These are phyloP conservation scores for Calonectria hongkongensis DNA, from an alignment of 2,329 filamentous ascomycete genomes.

Conservation along the genomic window DNA sequence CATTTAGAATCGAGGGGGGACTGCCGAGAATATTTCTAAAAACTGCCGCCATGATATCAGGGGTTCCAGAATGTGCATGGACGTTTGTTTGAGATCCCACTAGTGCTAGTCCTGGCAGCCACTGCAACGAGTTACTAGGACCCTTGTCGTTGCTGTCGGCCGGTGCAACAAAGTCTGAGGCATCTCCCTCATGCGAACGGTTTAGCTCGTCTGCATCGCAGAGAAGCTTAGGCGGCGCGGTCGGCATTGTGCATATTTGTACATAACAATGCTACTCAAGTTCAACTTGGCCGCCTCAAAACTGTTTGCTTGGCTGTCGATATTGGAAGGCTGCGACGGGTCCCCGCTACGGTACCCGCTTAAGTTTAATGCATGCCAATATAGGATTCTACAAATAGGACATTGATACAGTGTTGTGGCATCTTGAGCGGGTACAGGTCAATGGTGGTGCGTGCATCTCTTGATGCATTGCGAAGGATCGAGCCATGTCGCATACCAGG, in stretches of 20 bases:
- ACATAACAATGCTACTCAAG: neutral
- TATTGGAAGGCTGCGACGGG: neutral
- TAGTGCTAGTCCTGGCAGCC: constrained; percentile 33
- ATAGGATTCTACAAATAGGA: constrained; percentile 10
- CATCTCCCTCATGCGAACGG: neutral
- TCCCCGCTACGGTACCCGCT: neutral
- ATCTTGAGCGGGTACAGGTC: constrained; percentile 13
- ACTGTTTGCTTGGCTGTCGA: neutral
- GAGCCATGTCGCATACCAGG: constrained; percentile 30
- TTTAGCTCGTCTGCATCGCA: constrained; percentile 1
- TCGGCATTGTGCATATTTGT: neutral
- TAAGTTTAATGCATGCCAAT: neutral
- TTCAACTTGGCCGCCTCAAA: neutral
- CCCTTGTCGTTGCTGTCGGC: constrained; percentile 28
- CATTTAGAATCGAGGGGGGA: constrained; percentile 21
- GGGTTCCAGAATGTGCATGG: constrained; percentile 40
- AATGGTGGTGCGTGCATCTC: constrained; percentile 32
- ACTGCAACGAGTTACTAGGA: constrained; percentile 30
- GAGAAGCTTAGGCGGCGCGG: neutral
- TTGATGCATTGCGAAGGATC: constrained; percentile 37
- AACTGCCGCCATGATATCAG: constrained; percentile 24
- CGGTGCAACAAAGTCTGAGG: constrained; percentile 5
- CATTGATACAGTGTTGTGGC: constrained; percentile 8
- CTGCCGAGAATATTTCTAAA: constrained; percentile 36
- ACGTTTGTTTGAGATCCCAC: constrained; percentile 38